Percentiles rank a stretch among this genome's conserved stretches.
Conservation (phyloP, 352 stramenopile genomes). For the Thraustotheca clavata region DNA sequence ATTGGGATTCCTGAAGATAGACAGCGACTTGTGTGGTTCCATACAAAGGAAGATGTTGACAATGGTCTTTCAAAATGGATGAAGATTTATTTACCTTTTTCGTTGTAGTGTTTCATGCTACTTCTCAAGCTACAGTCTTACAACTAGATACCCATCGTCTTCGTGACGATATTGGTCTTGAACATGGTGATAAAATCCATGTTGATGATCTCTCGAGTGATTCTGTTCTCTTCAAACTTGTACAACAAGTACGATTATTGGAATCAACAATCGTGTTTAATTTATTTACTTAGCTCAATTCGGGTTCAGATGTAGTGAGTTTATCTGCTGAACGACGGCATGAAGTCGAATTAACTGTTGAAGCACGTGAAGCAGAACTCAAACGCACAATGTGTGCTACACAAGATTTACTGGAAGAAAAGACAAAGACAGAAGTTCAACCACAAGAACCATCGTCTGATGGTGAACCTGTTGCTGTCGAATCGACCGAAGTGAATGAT, state of each 20-base stretch:
- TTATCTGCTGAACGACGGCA: conserved; percentile 75
- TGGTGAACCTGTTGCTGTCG: neutral
- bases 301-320: conserved; percentile 68
- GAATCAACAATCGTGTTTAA: neutral
- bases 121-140: conserved; percentile 60
- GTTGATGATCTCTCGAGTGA: conserved; percentile 72
- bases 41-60: conserved; percentile 73
- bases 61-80: conserved; percentile 48
- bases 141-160: conserved; percentile 57
- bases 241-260: conserved; percentile 47
- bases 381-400: conserved; percentile 77
- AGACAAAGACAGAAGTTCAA: conserved; percentile 30
- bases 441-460: neutral
- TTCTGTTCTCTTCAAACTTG: conserved; percentile 71
- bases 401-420: conserved; percentile 69
- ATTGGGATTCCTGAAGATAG: conserved; percentile 71
- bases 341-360: conserved; percentile 78
- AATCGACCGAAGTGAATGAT: conserved; percentile 52
- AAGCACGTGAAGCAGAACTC: conserved; percentile 74
- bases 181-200: conserved; percentile 85
- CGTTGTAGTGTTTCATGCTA: conserved; percentile 47
- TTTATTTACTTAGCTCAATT: conserved; percentile 52
- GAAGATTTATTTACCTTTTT: too few relatives aligned
- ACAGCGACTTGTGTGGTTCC: conserved; percentile 87
- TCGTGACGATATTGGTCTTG: conserved; percentile 73